A percentile compares a stretch with the other conserved stretches of the same genome.
phyloP scores from a whole-genome alignment of 805 yeast genomes.

The Ogataea haglerorum region DNA sequence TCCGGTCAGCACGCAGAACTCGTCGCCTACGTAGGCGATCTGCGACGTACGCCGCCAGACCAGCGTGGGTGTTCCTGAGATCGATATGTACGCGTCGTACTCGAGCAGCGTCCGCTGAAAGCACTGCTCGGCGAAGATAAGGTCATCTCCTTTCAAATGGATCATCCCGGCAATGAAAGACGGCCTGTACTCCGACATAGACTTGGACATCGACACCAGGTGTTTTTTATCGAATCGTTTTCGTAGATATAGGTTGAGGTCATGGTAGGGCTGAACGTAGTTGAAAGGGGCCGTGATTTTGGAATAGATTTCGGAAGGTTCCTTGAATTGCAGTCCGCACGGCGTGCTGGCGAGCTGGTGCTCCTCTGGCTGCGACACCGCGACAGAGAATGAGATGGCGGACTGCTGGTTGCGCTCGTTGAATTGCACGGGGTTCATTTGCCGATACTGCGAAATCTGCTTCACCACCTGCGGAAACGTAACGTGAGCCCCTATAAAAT shows the following conservation, averaged over 20 bases:
- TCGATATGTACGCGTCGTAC: constrained; percentile 77
- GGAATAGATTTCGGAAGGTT: constrained; percentile 78
- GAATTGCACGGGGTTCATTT: constrained; percentile 40
- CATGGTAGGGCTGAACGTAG: constrained; percentile 89
- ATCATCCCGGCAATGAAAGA: constrained; percentile 90
- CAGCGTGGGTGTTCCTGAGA: constrained; percentile 90
- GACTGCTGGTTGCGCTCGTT: constrained; percentile 31
- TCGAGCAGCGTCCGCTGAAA: constrained; percentile 90
- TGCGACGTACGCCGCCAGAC: constrained; percentile 97
- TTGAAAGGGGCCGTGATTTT: constrained; percentile 73
- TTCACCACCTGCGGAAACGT: constrained; percentile 61
- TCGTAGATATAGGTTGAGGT: constrained; percentile 68
- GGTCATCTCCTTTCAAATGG: constrained; percentile 82
- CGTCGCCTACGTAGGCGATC: constrained; percentile 92
- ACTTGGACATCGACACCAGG: constrained; percentile 76
- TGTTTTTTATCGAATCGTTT: constrained; percentile 60
- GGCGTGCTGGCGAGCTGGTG: constrained; percentile 12
- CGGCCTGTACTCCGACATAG: constrained; percentile 89
- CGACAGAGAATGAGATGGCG: constrained; percentile 44
- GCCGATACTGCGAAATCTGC: constrained; percentile 39
- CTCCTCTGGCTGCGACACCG: constrained; percentile 34
- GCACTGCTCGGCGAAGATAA: constrained; percentile 93
- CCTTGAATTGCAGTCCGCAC: constrained; percentile 47
- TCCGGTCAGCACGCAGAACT: constrained; percentile 86
- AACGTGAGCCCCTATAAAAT: constrained; percentile 52